Percentiles rank a stretch among this genome's conserved stretches.
These are phyloP conservation scores for Pseudocercospora vitis DNA, from an alignment of 2,329 filamentous ascomycete species.

Conservation along the genomic window DNA sequence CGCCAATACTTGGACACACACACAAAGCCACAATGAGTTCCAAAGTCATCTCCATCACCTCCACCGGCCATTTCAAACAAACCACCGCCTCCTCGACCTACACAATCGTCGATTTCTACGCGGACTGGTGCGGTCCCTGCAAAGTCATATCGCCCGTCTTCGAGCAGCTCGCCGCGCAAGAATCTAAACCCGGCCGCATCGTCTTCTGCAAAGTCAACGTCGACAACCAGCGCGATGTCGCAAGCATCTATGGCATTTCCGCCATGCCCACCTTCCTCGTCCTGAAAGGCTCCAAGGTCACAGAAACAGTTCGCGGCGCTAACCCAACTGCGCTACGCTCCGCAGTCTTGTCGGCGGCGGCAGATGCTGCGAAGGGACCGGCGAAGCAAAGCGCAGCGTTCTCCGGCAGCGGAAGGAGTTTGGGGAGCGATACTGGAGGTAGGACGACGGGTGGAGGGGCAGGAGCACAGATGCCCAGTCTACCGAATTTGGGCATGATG, in stretches of 20 bases:
- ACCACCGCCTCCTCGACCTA: constrained; percentile 36
- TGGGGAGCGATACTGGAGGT: constrained; percentile 35
- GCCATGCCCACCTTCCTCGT: constrained; percentile 56
- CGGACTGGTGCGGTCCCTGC: constrained; percentile 58
- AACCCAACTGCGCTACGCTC: constrained; percentile 51
- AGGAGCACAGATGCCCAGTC: constrained; percentile 5
- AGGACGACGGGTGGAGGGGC: constrained; percentile 3
- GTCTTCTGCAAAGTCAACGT: constrained; percentile 58
- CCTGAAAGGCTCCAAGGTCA: constrained; percentile 45
- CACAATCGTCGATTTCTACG: constrained; percentile 40
- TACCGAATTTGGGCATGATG: constrained; percentile 26
- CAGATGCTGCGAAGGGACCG: constrained; percentile 42
- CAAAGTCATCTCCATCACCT: constrained; percentile 35
- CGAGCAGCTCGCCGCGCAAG: constrained; percentile 52
- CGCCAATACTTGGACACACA: background rate
- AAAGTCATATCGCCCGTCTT: constrained; percentile 55
- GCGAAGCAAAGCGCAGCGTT: constrained; percentile 40
- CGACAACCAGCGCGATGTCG: constrained; percentile 53
- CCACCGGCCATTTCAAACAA: constrained; percentile 34
- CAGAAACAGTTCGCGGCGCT: constrained; percentile 51
- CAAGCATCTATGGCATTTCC: constrained; percentile 51
- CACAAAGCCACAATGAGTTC: constrained; percentile 24
- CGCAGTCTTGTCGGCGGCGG: constrained; percentile 48
- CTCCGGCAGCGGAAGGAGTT: constrained; percentile 45
- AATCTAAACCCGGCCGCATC: constrained; percentile 48